Conservation (phyloP, 2,329 filamentous ascomycete species). For the Xylaria sp. region DNA sequence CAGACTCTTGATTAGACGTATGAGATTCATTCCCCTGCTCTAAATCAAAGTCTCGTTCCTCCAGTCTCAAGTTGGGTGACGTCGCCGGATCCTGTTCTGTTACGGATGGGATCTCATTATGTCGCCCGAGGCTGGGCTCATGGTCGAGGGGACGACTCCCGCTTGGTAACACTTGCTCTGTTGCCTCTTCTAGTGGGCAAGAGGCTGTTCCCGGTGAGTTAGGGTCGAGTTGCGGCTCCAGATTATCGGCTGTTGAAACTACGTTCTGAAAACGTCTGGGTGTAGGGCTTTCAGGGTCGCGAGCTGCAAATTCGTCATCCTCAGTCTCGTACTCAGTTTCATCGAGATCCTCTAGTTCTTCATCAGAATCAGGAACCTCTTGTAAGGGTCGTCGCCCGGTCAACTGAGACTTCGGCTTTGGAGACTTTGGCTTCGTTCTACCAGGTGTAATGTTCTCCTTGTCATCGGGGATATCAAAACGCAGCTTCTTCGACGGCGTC, state of each 20-base stretch:
- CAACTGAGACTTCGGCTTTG: slow-evolving; percentile 41
- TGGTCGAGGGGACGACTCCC: slow-evolving; percentile 26
- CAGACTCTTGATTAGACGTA: neutral
- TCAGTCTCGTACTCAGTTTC: slow-evolving; percentile 42
- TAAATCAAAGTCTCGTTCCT: neutral
- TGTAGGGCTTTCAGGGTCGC: slow-evolving; percentile 34
- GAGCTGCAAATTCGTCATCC: slow-evolving; percentile 35
- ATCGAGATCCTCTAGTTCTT: slow-evolving; percentile 40
- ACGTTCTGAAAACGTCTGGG: slow-evolving; percentile 18
- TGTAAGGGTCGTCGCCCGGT: slow-evolving; percentile 41
- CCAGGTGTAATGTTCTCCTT: slow-evolving; percentile 51
- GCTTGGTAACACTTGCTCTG: slow-evolving; percentile 32
- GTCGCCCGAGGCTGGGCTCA: slow-evolving; percentile 12
- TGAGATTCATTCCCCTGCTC: neutral
- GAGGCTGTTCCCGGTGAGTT: slow-evolving; percentile 35
- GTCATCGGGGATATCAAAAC: slow-evolving; percentile 47
- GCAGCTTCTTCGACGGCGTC: slow-evolving; percentile 43
- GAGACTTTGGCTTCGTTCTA: slow-evolving; percentile 47
- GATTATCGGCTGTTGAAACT: neutral
- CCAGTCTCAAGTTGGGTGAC: neutral
- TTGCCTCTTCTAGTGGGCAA: slow-evolving; percentile 38
- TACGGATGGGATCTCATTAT: neutral
- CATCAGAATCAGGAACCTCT: slow-evolving; percentile 48
- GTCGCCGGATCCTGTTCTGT: neutral
- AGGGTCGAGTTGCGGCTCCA: slow-evolving; percentile 26